Base-by-base conservation (phyloP, 202 grass and related monocot genomes). In the Cymbopogon flexuosus region DNA sequence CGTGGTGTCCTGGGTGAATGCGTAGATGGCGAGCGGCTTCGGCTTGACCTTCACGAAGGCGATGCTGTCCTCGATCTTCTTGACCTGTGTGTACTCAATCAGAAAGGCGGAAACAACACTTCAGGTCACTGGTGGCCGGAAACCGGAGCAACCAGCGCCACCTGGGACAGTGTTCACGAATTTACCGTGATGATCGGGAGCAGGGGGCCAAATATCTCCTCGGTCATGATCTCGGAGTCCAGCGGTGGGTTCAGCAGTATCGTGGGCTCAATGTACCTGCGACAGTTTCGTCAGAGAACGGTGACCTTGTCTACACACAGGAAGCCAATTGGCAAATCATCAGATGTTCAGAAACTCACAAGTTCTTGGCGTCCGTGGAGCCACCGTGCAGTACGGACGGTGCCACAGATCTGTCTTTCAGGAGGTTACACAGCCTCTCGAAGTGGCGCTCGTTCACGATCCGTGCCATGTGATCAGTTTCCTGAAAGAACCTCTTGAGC, bases 121-220 rank as follows among this genome's bases (percentile, higher is more conserved):
- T 30, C 11, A 2, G 52, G 70, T 70, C 39, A 1, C 61, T 23
- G 8, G 13, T 23, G 8, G 13, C 51, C 51, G 6, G 51, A 19
- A 18, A 54, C 51, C 2, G 37, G 19, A 21, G 9, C 30, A 33
- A 60, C 24, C 27, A 9, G 41, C 29, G 13, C 3, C 12, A 58
- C 36, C 10, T 21, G 45, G 3, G 8, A 54, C 10, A 10, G 14
- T 3, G 0, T 29, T 31, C 0, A 0, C 18, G 10, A 5, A 2
- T 5, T 51, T 78, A 97, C 95, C 69, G 95, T 94, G 83, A 98
- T 94, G 79, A 98, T 88, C 1, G 95, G 95, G 78, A 98, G 92
- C 23, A 98, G 79, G 5, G 92, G 94, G 4, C 94, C 94, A 56
- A 97, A 97, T 3, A 97, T 97, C 86, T 97, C 92, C 76, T 94